Percentiles rank a stretch among this genome's conserved stretches.
phyloP scores from a whole-genome alignment of 2,329 filamentous ascomycete species.

The Exophiala sp. region DNA sequence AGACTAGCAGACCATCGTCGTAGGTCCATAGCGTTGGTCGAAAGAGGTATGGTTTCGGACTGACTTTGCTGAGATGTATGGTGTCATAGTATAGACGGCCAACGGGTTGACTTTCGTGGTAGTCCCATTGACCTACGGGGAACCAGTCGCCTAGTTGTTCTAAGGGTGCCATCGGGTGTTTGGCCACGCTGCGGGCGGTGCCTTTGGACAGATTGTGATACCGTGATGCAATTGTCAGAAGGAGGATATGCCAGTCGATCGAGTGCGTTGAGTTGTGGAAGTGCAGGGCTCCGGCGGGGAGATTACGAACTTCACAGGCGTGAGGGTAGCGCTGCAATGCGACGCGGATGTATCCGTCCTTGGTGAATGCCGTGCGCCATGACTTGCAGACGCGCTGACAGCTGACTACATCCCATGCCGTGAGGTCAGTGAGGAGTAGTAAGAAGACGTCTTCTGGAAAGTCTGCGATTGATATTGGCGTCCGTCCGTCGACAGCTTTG shows the following conservation, averaged over 20 bases:
- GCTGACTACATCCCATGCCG: conserved; percentile 49
- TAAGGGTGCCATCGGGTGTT: conserved; percentile 42
- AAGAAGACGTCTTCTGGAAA: conserved; percentile 60
- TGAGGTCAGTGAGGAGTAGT: conserved; percentile 49
- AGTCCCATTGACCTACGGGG: conserved; percentile 42
- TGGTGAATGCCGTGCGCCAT: conserved; percentile 51
- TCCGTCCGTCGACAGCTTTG: background rate
- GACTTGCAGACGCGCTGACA: conserved; percentile 52
- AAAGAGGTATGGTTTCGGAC: conserved; percentile 35
- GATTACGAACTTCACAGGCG: conserved; percentile 50
- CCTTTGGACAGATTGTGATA: conserved; percentile 54
- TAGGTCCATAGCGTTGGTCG: conserved; percentile 52
- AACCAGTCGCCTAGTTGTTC: conserved; percentile 34
- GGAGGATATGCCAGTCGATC: conserved; percentile 10
- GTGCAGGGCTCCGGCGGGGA: conserved; percentile 8
- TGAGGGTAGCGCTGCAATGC: conserved; percentile 53
- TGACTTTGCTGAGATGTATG: conserved; percentile 20
- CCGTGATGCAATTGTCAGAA: conserved; percentile 45
- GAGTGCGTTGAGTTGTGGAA: conserved; percentile 5
- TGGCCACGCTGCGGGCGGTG: conserved; percentile 46
- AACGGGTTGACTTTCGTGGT: conserved; percentile 35
- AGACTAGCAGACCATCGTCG: conserved; percentile 57
- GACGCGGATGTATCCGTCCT: conserved; percentile 44
- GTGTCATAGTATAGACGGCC: conserved; percentile 28
- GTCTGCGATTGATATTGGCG: conserved; percentile 16